Evolutionary conservation across 78 protist genomes (phyloP), one percentile per base, ranked within the genome.

Genomic region (Dictyostelium intermedium): DNA sequence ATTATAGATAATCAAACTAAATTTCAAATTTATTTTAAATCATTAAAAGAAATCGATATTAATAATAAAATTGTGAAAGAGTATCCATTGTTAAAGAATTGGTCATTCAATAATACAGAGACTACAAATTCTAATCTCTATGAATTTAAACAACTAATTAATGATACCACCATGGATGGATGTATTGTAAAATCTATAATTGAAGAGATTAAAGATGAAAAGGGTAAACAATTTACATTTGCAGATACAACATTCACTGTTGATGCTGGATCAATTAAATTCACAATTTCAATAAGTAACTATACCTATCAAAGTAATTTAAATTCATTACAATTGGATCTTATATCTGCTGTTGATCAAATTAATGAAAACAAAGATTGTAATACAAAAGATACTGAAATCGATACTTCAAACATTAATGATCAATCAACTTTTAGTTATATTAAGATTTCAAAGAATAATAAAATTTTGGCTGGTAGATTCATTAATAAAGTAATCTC

Each of bases 11-110:
- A 72, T 16, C 25, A 27, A 34, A 72, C 39, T 18, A 72, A 34
- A 30, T 72, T 72, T 72, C 79, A 72, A 72, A 32, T 72, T 72
- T 72, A 72, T 72, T 34, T 72, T 72, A 34, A 18, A 32, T 72
- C 79, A 72, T 72, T 72, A 32, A 72, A 72, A 34, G 79, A 72
- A 72, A 32, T 72, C 34, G 79, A 72, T 34, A 13, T 16, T 32
- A 72, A 72, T 34, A 72, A 72, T 72, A 34, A 72, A 11, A 10
- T 72, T 14, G 9, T 72, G 13, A 27, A 72, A 34, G 43, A 72
- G 5, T 72, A 34, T 72, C 37, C 45, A 16, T 34, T 72, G 34
- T 16, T 16, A 32, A 72, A 32, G 35, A 72, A 72, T 34, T 72
- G 79, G 79, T 14, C 45, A 72, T 34, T 34, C 6, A 72, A 32